Conservation (phyloP, 306 rosid species). For the Prunus mume region DNA sequence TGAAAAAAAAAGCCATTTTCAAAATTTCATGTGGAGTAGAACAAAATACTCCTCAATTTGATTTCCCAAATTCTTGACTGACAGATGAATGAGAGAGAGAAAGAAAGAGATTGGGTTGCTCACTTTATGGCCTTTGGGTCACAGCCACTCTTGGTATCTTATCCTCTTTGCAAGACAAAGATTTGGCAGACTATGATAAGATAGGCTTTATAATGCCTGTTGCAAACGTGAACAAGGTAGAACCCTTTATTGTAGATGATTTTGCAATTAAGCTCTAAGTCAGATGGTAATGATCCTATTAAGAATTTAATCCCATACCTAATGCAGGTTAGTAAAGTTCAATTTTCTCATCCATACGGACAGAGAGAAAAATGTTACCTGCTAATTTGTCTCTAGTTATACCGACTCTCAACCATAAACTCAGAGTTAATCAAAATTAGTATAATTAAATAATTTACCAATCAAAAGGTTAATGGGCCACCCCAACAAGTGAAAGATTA, state of each 20-base stretch:
- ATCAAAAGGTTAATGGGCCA: neutral
- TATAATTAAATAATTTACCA: neutral
- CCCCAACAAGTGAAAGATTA: neutral
- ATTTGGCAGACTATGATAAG: neutral
- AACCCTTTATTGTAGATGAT: too few species aligned
- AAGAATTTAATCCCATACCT: conserved; percentile 16
- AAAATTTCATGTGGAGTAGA: neutral
- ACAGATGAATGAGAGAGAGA: neutral
- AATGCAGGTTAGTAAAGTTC: neutral
- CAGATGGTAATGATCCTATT: conserved; percentile 39
- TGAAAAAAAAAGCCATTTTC: neutral
- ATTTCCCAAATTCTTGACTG: conserved; percentile 1
- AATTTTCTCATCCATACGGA: neutral
- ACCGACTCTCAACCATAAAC: neutral
- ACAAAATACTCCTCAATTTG: neutral
- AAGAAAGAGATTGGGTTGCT: neutral
- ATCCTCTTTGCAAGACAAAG: conserved; percentile 25
- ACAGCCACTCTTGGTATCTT: conserved; percentile 33
- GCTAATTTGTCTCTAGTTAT: neutral
- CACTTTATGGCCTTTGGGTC: conserved; percentile 12
- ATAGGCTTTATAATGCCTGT: neutral
- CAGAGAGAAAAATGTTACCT: conserved; percentile 13
- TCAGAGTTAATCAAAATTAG: neutral
- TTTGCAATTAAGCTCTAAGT: conserved; percentile 12
- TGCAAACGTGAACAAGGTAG: too few species aligned